Conservation (phyloP, 2,329 filamentous ascomycete genomes). For the Pseudogymnoascus sp. region DNA sequence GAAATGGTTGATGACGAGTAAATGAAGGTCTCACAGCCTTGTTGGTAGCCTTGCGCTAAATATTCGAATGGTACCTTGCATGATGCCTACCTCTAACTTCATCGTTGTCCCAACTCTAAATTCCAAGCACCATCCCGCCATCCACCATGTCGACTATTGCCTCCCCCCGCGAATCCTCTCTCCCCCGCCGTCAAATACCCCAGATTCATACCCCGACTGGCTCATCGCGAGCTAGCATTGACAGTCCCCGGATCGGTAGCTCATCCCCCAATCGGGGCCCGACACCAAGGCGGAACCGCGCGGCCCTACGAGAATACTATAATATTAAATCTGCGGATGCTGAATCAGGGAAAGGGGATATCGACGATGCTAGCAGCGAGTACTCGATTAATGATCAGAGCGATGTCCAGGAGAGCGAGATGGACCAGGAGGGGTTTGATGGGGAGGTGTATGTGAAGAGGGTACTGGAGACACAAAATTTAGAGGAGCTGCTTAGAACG, state of each 20-base stretch:
- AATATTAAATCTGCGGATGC: constrained; percentile 53
- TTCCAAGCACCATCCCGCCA: not conserved
- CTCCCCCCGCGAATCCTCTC: constrained; percentile 51
- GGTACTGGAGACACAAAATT: constrained; percentile 52
- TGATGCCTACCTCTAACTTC: constrained; percentile 12
- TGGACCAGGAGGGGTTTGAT: constrained; percentile 69
- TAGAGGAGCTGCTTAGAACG: constrained; percentile 62
- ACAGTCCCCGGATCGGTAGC: constrained; percentile 40
- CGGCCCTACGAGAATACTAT: constrained; percentile 90
- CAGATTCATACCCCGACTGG: constrained; percentile 61
- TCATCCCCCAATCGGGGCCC: constrained; percentile 43
- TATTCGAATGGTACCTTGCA: constrained; percentile 10
- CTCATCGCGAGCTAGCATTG: constrained; percentile 68
- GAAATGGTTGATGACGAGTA: not conserved
- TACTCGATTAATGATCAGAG: constrained; percentile 33
- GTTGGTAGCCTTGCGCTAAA: constrained; percentile 18
- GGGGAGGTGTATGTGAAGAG: constrained; percentile 59
- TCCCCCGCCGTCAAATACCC: constrained; percentile 50
- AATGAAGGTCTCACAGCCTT: constrained; percentile 15
- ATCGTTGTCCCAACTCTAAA: not conserved
- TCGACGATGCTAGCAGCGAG: constrained; percentile 25
- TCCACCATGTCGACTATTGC: constrained; percentile 57
- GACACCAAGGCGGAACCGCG: constrained; percentile 52
- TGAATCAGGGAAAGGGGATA: constrained; percentile 28
- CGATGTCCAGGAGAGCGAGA: constrained; percentile 59